These are phyloP conservation scores for Incumbomyces delicatus DNA, from an alignment of 2,329 filamentous ascomycete genomes.

Conservation along the genomic window DNA sequence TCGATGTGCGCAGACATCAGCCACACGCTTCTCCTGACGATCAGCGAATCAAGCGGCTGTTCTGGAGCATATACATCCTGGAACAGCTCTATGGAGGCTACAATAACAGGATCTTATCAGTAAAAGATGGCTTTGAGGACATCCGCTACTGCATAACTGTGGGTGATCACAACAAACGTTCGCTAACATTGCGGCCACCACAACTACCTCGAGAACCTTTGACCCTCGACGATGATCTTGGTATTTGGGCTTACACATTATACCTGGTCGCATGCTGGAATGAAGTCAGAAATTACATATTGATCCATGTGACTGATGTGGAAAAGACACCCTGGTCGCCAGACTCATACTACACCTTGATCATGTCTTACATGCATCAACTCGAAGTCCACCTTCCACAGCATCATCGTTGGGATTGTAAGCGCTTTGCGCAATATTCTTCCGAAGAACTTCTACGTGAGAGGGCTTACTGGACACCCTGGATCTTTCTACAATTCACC, in stretches of 20 bases:
- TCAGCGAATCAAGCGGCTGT: slow-evolving; percentile 2
- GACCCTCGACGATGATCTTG: neutral
- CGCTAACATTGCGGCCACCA: slow-evolving; percentile 9
- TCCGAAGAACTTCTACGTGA: slow-evolving; percentile 17
- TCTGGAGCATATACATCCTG: slow-evolving; percentile 17
- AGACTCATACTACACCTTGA: slow-evolving; percentile 19
- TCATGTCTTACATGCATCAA: slow-evolving; percentile 19
- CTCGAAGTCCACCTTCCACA: slow-evolving; percentile 20
- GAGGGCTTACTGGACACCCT: slow-evolving; percentile 33
- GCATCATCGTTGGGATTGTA: slow-evolving; percentile 17
- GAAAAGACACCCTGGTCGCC: slow-evolving; percentile 17
- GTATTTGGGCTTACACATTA: slow-evolving; percentile 20
- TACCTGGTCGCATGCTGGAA: slow-evolving; percentile 16
- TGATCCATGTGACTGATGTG: slow-evolving; percentile 12
- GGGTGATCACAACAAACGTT: neutral
- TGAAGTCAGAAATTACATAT: slow-evolving; percentile 15
- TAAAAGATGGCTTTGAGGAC: no score
- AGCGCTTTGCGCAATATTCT: slow-evolving; percentile 15
- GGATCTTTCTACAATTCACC: slow-evolving; percentile 25
- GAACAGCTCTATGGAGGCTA: slow-evolving; percentile 13
- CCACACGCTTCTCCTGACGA: no score
- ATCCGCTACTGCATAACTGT: no score
- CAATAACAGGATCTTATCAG: no score
- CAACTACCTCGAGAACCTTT: slow-evolving; percentile 9
- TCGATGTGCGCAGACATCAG: no score